Base-by-base conservation (phyloP, 2,329 filamentous ascomycete genomes). In the Fusarium camptoceras region DNA sequence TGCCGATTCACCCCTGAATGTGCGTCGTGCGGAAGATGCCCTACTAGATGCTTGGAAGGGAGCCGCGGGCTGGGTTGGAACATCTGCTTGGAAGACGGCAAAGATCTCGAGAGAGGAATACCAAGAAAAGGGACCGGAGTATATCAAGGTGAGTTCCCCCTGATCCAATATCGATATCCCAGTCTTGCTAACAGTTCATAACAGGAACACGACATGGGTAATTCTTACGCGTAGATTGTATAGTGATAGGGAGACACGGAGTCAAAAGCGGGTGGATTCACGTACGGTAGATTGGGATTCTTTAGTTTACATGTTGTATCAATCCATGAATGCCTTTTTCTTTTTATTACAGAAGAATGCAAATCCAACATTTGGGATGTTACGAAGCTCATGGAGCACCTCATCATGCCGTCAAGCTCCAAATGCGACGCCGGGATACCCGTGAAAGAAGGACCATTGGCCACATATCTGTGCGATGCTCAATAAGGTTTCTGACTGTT, bases 1-100 rank as follows among this genome's bases (percentile, higher is more conserved):
- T 3, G 86, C 89, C 16, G 90, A 89, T 15, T 83, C 89, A 20
- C 84, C 87, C 30, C 81, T 98, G n/a, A 80, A 78, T 14, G 88
- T 97, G 22, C 87, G 96, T 43, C 88, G 87, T 50, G 96, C 96
- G 0, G 82, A 84, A 59, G 90, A 98, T 78, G 88, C 93, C 4
- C 78, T 96, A 27, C 83, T 97, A 37, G 96, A 99, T 84, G 93
- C 95, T 5, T 99, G 96, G 96, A 93, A 87, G 79, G 96, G 96
- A 10, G 96, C 96, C 2, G 95, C 96, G 15, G 86, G 88, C 66
- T 99, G 96, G 95, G 92, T 91, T 20, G 85, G 87, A 15, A 85
- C 86, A 2, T 77, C 83, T 31, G 85, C 85, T 22, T 90, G 90
- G 81, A 88, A 86, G 77, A 80, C 83, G 37, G 89, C 89, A 7